Percentiles rank a stretch among this genome's conserved stretches.
Conservation (phyloP, 345 rosid genomes). For the Camelina laxa region DNA sequence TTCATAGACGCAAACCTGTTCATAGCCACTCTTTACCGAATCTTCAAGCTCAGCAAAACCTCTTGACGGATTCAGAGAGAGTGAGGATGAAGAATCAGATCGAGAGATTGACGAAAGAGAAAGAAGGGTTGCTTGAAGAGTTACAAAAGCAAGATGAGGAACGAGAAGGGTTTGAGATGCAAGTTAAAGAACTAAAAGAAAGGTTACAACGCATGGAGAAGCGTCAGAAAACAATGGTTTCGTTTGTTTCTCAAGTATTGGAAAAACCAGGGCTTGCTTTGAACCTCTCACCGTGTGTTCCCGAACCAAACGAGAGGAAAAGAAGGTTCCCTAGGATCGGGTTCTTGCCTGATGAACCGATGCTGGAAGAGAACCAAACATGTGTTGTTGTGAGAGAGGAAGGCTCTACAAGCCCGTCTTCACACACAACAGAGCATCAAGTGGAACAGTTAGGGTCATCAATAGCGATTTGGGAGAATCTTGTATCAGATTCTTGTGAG, state of each 20-base stretch:
- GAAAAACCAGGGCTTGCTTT: conserved; percentile 74
- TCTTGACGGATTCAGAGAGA: conserved; percentile 66
- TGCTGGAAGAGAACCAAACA: conserved; percentile 51
- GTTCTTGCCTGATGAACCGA: conserved; percentile 37
- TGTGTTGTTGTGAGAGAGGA: conserved; percentile 37
- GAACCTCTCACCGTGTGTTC: conserved; percentile 50
- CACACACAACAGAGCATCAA: conserved; percentile 53
- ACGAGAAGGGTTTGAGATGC: conserved; percentile 50
- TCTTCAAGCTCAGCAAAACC: conserved; percentile 58
- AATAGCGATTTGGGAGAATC: conserved; percentile 77
- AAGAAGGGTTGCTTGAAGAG: conserved; percentile 58
- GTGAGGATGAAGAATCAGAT: conserved; percentile 61
- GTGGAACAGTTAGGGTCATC: conserved; percentile 75
- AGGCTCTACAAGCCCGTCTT: conserved; percentile 47
- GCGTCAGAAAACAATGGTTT: conserved; percentile 66
- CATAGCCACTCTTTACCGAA: conserved; percentile 85
- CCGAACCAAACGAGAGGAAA: conserved; percentile 72
- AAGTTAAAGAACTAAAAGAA: conserved; percentile 63
- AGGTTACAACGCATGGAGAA: conserved; percentile 63
- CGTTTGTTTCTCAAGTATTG: conserved; percentile 57
- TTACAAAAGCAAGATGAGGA: conserved; percentile 62
- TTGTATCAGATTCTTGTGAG: conserved; percentile 52
- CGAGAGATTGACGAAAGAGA: conserved; percentile 65
- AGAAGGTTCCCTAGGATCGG: conserved; percentile 72
- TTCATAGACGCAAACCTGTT: conserved; percentile 89